Base-by-base conservation (phyloP, 305 asterid species). In the Fraxinus sp. region DNA sequence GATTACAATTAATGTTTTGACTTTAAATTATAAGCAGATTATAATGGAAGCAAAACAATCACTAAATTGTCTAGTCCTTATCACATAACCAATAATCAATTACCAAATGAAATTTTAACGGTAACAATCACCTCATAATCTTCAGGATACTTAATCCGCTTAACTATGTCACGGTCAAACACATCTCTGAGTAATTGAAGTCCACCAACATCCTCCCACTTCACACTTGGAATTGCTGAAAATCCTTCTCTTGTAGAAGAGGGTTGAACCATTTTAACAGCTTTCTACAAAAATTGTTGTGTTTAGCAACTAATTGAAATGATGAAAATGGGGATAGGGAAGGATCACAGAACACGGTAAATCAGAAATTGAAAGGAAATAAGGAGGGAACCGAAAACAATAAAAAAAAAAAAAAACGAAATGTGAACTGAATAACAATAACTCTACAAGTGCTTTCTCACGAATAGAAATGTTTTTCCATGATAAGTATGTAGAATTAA, bases 141-240 rank as follows among this genome's bases (percentile, higher is more conserved):
- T 83, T 95, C 92, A 18, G 98, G 98, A 84, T 82, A 85, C 93
- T 91, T 90, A 72, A 95, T 91, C 73, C 90, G 92, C 76, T 90
- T 87, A 73, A 94, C 90, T 80, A 95, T 90, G 79, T 87, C 85
- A 36, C 93, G 92, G 75, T 89, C 89, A 86, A 95, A 91, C 87
- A 91, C 94, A 72, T 84, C 74, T 71, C 94, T 88, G 18, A 95
- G 81, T 36, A 77, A 80, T 79, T 86, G 88, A 78, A 95, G 95
- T 46, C 99, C 99, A 78, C 99, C 99, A 66, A 95, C 97, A 81
- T 93, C 94, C 79, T 91, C 96, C 99, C 99, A 95, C 78, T 90
- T 95, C 41, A 91, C 96, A 86, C 88, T 92, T 46, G 99, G 99
- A 79, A 94, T 82, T 52, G 88, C 86, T 46, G 99, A 95, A 90